phyloP scores from a whole-genome alignment of 306 rosid species.

The Quercus dentata region DNA sequence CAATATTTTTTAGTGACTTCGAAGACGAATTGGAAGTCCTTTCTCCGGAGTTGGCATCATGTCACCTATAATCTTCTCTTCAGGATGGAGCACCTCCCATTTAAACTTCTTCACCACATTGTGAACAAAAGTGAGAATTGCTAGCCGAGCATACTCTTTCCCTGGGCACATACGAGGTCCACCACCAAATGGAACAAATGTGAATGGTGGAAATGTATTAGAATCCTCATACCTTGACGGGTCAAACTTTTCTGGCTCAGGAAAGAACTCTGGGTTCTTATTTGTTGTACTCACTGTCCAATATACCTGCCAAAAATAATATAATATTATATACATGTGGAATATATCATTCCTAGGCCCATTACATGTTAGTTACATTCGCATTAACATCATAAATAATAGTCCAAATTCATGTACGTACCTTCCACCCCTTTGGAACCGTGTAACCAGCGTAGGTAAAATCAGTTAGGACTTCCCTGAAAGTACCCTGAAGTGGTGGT shows the following conservation, averaged over 20 bases:
- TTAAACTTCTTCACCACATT: slow-evolving; percentile 29
- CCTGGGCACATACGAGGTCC: slow-evolving; percentile 43
- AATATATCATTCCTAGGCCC: not conserved
- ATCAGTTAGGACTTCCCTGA: slow-evolving; percentile 32
- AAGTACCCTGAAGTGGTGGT: slow-evolving; percentile 47
- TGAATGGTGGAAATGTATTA: slow-evolving; percentile 19
- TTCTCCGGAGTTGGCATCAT: slow-evolving; percentile 44
- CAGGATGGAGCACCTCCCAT: slow-evolving; percentile 20
- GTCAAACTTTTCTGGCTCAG: slow-evolving; percentile 32
- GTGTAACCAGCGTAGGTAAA: slow-evolving; percentile 36
- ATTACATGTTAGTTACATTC: too few species aligned
- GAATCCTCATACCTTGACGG: slow-evolving; percentile 24
- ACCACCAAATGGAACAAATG: slow-evolving; percentile 39
- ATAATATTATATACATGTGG: not conserved
- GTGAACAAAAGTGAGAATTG: slow-evolving; percentile 37
- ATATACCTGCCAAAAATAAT: slow-evolving; percentile 16
- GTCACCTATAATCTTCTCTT: slow-evolving; percentile 27
- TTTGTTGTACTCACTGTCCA: slow-evolving; percentile 45
- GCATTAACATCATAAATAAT: not conserved
- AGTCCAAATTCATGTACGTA: not conserved
- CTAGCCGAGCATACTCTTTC: slow-evolving; percentile 37
- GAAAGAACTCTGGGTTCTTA: slow-evolving; percentile 25
- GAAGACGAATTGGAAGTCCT: slow-evolving; percentile 34
- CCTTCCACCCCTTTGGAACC: slow-evolving; percentile 46
- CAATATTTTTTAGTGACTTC: not conserved